Base-by-base conservation (phyloP, 208 protist species). In the Trypanosoma grayi region DNA sequence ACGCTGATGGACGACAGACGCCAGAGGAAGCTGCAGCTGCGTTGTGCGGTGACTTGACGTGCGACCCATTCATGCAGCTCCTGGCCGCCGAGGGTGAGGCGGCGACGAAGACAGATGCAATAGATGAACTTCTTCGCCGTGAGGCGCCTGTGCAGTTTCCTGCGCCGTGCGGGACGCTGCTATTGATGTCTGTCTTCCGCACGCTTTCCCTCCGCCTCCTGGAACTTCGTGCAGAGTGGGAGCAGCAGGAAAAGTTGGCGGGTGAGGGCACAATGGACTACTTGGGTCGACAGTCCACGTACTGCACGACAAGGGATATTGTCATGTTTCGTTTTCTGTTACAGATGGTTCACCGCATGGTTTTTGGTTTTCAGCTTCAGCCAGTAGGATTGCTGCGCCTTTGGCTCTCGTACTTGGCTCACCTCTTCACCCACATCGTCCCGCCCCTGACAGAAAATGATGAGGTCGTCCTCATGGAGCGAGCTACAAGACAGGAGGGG, bases 371-470 rank as follows among this genome's bases (percentile, higher is more conserved):
- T 37, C 51, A 69, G 24, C 39, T 59, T 22, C 87, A 83, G 55
- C 68, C 83, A 2, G 27, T 33, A 7, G 81, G 79, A 11, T 66
- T 93, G 51, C 64, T 90, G 43, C 83, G 75, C 41, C 67, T 89
- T 14, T 93, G 87, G 87, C 6, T 90, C 10, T 80, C 76, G 37
- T 82, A 87, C 66, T 72, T 93, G 33, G 56, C 46, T 53, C 79
- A 90, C 46, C 60, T 93, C 27, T 89, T 93, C 60, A 51, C 55
- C 9, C 70, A 68, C n/a, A 34, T 87, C 14, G 81, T 93, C 27
- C 87, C 87, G n/a, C 67, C 58, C n/a, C 60, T 66, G 36, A 71
- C 45, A 13, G 66, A 67, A 11, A 57, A 72, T n/a, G 81, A 85
- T 47, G 72, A 72, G 50, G 64, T 89, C 34, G 43, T 64, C 36